Conservation (phyloP, 371 early-diverging fungal species). For the Mortierella sp. region DNA sequence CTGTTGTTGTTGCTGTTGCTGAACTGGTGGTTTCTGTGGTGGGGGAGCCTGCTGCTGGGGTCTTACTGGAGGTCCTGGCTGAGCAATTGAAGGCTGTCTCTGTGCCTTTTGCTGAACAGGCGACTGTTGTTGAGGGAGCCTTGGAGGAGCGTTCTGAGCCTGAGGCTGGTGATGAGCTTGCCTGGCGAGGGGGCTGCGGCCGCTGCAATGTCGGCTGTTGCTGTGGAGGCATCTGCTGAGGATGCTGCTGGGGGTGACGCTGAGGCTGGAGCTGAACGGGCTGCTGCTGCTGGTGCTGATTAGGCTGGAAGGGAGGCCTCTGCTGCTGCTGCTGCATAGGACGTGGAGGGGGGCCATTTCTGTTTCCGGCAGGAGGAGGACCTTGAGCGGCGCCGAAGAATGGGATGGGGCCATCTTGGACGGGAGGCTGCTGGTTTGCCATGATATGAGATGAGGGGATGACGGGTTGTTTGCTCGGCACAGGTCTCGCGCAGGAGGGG, state of each 20-base stretch:
- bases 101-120: constrained; percentile 20
- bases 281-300: constrained; percentile 21
- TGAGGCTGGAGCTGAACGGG: constrained; percentile 47
- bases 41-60: constrained; percentile 15
- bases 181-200: constrained; percentile 45
- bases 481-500: constrained; percentile 1
- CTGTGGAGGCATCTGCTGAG: constrained; percentile 38
- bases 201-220: constrained; percentile 34
- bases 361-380: constrained; percentile 18
- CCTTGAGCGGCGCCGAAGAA: constrained; percentile 43
- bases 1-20: neutral
- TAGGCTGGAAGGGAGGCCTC: constrained; percentile 30
- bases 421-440: constrained; percentile 41
- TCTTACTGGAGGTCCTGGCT: neutral
- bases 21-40: constrained; percentile 3
- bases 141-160: constrained; percentile 20
- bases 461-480: neutral
- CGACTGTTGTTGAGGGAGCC: constrained; percentile 26
- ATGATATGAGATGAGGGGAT: constrained; percentile 12
- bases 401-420: constrained; percentile 52
- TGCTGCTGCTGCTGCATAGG: constrained; percentile 31
- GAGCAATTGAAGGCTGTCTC: constrained; percentile 3
- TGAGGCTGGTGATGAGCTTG: constrained; percentile 33
- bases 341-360: constrained; percentile 29
- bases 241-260: constrained; percentile 43